Conservation (phyloP, 2,329 filamentous ascomycete species). For the Biscogniauxia sp. region DNA sequence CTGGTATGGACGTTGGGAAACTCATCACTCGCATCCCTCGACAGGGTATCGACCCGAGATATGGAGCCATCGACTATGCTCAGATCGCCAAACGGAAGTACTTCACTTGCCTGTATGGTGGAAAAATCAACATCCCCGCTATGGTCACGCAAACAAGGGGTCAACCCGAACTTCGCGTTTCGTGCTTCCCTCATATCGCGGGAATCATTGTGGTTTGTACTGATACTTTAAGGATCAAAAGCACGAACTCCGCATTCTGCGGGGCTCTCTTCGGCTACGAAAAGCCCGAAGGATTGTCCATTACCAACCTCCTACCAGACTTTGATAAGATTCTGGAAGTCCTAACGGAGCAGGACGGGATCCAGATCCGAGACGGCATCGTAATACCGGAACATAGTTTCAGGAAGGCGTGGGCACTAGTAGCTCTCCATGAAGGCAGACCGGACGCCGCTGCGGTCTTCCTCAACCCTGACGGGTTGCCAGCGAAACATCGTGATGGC, state of each 20-base stretch:
- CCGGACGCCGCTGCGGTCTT: slow-evolving; percentile 78
- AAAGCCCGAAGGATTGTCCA: slow-evolving; percentile 74
- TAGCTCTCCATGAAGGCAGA: slow-evolving; percentile 79
- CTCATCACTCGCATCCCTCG: slow-evolving; percentile 82
- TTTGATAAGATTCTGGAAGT: slow-evolving; percentile 83
- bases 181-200: slow-evolving; percentile 95
- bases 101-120: slow-evolving; percentile 80
- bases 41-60: slow-evolving; percentile 66
- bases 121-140: slow-evolving; percentile 78
- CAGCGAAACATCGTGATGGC: slow-evolving; percentile 85
- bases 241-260: slow-evolving; percentile 93
- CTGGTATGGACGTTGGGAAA: slow-evolving; percentile 71
- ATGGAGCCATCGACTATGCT: slow-evolving; percentile 74
- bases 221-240: slow-evolving; percentile 73
- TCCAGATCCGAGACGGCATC: slow-evolving; percentile 85
- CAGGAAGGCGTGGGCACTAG: slow-evolving; percentile 78
- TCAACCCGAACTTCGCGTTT: slow-evolving; percentile 73
- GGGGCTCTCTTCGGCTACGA: slow-evolving; percentile 88
- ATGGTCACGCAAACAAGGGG: slow-evolving; percentile 72
- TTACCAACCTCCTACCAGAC: slow-evolving; percentile 78
- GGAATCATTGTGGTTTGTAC: slow-evolving; percentile 93
- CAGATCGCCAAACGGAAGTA: slow-evolving; percentile 70
- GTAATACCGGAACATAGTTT: slow-evolving; percentile 97
- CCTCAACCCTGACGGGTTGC: slow-evolving; percentile 77
- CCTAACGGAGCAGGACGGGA: slow-evolving; percentile 81